phyloP scores from a whole-genome alignment of 495 filamentous ascomycete species.

The Staphylotrichum longicolle region DNA sequence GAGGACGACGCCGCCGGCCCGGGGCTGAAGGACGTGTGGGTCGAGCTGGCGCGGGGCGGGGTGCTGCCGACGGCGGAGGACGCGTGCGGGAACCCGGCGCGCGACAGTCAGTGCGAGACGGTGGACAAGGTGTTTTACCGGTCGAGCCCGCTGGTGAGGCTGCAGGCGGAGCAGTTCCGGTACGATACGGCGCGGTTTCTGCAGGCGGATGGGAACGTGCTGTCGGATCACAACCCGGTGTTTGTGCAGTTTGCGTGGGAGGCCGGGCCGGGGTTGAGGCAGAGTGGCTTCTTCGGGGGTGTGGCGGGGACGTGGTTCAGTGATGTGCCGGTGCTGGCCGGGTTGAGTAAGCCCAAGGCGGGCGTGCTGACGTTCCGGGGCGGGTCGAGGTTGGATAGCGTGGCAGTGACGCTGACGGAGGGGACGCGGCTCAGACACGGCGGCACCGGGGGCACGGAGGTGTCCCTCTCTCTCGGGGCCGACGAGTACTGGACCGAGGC shows the following conservation, averaged over 20 bases:
- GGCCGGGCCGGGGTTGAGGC: conserved; percentile 38
- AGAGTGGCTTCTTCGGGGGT: conserved; percentile 53
- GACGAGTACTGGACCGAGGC: conserved; percentile 52
- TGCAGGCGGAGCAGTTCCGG: conserved; percentile 44
- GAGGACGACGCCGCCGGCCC: conserved; percentile 29
- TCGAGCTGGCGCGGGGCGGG: conserved; percentile 47
- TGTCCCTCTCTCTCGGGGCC: conserved; percentile 44
- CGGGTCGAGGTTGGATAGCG: conserved; percentile 48
- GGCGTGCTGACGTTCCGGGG: conserved; percentile 49
- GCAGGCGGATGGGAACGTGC: conserved; percentile 49
- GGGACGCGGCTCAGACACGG: conserved; percentile 53
- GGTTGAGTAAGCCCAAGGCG: conserved; percentile 36
- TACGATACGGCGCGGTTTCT: conserved; percentile 54
- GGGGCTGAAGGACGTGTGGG: conserved; percentile 52
- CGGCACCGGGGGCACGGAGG: conserved; percentile 50
- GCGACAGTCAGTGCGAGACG: conserved; percentile 53
- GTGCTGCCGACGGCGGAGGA: conserved; percentile 44
- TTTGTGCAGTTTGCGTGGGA: conserved; percentile 54
- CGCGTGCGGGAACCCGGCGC: conserved; percentile 50
- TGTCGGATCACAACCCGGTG: conserved; percentile 63
- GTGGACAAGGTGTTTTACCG: conserved; percentile 65
- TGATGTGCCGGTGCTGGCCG: conserved; percentile 43
- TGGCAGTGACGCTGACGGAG: conserved; percentile 47
- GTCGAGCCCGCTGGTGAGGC: conserved; percentile 42
- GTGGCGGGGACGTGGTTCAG: conserved; percentile 56